These are phyloP conservation scores for Puccinia polysora DNA, from an alignment of 1,284 basidiomycete genomes.

Conservation along the genomic window DNA sequence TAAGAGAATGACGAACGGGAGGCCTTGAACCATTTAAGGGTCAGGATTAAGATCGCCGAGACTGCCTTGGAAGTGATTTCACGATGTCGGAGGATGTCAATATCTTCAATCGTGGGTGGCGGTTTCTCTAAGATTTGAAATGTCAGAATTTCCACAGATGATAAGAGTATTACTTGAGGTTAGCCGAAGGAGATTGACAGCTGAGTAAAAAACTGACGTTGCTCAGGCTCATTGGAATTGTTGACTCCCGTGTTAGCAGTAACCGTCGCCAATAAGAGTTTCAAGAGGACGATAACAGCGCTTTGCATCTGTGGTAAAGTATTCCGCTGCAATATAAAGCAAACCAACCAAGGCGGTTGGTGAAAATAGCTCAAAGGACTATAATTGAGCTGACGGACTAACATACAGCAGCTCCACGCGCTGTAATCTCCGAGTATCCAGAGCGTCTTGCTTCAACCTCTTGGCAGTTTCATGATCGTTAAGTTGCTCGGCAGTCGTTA, in stretches of 20 bases:
- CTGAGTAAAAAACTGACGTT: conserved; percentile 19
- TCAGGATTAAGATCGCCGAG: conserved; percentile 83
- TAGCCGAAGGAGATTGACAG: not conserved
- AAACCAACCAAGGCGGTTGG: conserved; percentile 4
- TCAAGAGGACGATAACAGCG: conserved; percentile 82
- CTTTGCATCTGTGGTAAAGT: conserved; percentile 75
- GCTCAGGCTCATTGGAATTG: conserved; percentile 44
- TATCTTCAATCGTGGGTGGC: conserved; percentile 81
- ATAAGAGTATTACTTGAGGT: not conserved
- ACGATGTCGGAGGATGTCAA: conserved; percentile 88
- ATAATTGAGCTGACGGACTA: conserved; percentile 52
- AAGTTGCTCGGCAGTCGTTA: conserved; percentile 46
- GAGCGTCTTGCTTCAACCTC: conserved; percentile 36
- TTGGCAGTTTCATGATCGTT: conserved; percentile 29
- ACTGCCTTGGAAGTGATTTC: conserved; percentile 97
- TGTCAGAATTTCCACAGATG: conserved; percentile 10
- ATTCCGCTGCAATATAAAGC: conserved; percentile 55
- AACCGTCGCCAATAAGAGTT: conserved; percentile 79
- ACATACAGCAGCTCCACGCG: conserved; percentile 88
- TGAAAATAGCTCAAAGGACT: not conserved
- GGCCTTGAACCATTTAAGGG: conserved; percentile 97
- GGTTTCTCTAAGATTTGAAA: conserved; percentile 55
- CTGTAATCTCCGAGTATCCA: conserved; percentile 62
- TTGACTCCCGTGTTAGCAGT: conserved; percentile 58
- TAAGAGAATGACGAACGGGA: conserved; percentile 57